phyloP scores from a whole-genome alignment of 495 filamentous ascomycete species.

The Aspergillus coremiiformis region DNA sequence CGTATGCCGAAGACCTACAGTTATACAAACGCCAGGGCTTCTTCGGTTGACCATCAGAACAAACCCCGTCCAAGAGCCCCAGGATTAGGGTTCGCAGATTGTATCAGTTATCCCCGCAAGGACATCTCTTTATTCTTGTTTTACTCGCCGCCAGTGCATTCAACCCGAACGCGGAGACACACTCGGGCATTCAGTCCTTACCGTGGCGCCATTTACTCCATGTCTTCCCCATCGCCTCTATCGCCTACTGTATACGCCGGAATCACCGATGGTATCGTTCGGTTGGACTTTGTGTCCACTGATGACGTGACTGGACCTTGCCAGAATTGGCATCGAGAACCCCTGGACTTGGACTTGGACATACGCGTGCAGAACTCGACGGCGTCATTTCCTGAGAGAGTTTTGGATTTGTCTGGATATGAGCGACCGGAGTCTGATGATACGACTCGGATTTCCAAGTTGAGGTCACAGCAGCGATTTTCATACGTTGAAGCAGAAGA shows the following conservation, averaged over 20 bases:
- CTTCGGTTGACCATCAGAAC: background rate
- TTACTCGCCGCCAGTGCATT: slow-evolving; percentile 11
- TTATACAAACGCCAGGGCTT: slow-evolving; percentile 25
- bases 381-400: background rate
- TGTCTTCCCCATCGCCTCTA: slow-evolving; percentile 48
- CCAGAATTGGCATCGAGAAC: slow-evolving; percentile 29
- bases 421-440: slow-evolving; percentile 32
- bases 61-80: background rate
- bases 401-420: slow-evolving; percentile 34
- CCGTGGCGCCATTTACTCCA: slow-evolving; percentile 48
- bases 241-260: slow-evolving; percentile 54
- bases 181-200: slow-evolving; percentile 19
- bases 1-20: slow-evolving; percentile 46
- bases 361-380: background rate
- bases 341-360: slow-evolving; percentile 20
- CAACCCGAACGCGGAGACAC: slow-evolving; percentile 3
- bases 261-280: slow-evolving; percentile 43
- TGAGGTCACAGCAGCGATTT: slow-evolving; percentile 32
- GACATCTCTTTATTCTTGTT: slow-evolving; percentile 38
- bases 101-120: slow-evolving; percentile 15
- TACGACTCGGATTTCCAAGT: slow-evolving; percentile 25
- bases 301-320: slow-evolving; percentile 32
- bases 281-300: slow-evolving; percentile 46
- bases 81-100: background rate
- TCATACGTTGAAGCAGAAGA: slow-evolving; percentile 12